Evolutionary conservation across 768 basidiomycete species (phyloP).

Genomic region (Kockovaella imperatae): DNA sequence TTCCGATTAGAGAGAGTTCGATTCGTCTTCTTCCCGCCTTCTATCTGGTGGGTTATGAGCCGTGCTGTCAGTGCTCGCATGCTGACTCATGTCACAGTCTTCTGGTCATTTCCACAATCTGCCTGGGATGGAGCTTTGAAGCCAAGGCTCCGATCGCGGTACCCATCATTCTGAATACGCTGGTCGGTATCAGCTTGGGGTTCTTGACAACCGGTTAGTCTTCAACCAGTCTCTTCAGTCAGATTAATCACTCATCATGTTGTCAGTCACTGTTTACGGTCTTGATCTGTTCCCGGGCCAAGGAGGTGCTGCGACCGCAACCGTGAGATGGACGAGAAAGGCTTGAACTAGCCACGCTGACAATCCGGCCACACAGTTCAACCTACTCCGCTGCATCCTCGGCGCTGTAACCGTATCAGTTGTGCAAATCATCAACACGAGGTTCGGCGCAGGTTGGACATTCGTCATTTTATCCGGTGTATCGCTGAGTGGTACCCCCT

Average conservation of each 20-base stretch:
- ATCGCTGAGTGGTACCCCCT: conserved; percentile 17
- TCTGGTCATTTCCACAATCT: conserved; percentile 13
- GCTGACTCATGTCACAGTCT: conserved; percentile 7
- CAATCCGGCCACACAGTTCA: conserved; percentile 33
- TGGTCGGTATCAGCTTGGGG: conserved; percentile 9
- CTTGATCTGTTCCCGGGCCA: conserved; percentile 38
- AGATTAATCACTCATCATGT: conserved; percentile 1
- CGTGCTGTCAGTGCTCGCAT: neutral
- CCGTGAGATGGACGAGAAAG: no score
- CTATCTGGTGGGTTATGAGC: conserved; percentile 10
- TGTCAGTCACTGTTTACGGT: conserved; percentile 8
- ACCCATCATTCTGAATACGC: conserved; percentile 25
- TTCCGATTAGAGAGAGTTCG: conserved; percentile 21
- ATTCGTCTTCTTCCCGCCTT: conserved; percentile 11
- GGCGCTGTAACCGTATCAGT: conserved; percentile 36
- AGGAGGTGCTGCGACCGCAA: conserved; percentile 29
- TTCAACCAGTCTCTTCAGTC: neutral
- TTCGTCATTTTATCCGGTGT: conserved; percentile 36
- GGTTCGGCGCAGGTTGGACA: conserved; percentile 37
- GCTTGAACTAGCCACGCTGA: neutral
- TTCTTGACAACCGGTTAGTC: conserved; percentile 18
- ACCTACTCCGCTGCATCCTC: conserved; percentile 40
- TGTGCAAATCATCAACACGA: conserved; percentile 30
- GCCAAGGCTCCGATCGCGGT: conserved; percentile 22
- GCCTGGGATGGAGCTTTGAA: conserved; percentile 29